phyloP scores from a whole-genome alignment of 306 rosid genomes.

The Alnus rubra region DNA sequence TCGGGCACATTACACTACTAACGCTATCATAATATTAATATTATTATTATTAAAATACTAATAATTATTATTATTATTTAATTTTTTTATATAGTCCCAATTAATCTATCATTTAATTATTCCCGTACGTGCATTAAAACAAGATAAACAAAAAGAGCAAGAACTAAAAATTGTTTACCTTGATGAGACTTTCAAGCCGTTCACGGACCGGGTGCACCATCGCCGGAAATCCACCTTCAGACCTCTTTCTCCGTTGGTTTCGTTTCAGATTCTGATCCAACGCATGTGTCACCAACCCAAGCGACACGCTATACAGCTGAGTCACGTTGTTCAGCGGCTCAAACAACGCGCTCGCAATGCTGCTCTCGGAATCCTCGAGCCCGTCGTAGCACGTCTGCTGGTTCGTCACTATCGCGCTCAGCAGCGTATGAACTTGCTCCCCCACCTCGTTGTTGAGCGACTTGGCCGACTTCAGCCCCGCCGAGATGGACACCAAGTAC shows the following conservation, averaged over 20 bases:
- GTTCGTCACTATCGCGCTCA: slow-evolving; percentile 77
- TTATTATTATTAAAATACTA: too few species aligned
- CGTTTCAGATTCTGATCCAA: slow-evolving; percentile 37
- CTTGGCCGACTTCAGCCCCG: slow-evolving; percentile 36
- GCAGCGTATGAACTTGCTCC: slow-evolving; percentile 44
- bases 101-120: neutral
- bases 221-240: neutral
- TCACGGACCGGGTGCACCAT: slow-evolving; percentile 31
- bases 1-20: too few species aligned
- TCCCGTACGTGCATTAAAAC: neutral
- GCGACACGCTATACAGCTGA: slow-evolving; percentile 61
- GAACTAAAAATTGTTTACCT: slow-evolving; percentile 40
- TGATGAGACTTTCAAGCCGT: slow-evolving; percentile 54
- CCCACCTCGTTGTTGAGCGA: slow-evolving; percentile 34
- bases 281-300: slow-evolving; percentile 58
- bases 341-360: slow-evolving; percentile 35
- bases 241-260: slow-evolving; percentile 27
- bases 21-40: too few species aligned
- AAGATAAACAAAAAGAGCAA: neutral
- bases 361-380: slow-evolving; percentile 45
- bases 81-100: too few species aligned
- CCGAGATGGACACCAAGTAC: slow-evolving; percentile 40
- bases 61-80: too few species aligned
- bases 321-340: slow-evolving; percentile 44
- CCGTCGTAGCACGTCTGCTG: slow-evolving; percentile 80